Conservation (phyloP, 169 alveolate species). For the Plasmodium cynomolgi region DNA sequence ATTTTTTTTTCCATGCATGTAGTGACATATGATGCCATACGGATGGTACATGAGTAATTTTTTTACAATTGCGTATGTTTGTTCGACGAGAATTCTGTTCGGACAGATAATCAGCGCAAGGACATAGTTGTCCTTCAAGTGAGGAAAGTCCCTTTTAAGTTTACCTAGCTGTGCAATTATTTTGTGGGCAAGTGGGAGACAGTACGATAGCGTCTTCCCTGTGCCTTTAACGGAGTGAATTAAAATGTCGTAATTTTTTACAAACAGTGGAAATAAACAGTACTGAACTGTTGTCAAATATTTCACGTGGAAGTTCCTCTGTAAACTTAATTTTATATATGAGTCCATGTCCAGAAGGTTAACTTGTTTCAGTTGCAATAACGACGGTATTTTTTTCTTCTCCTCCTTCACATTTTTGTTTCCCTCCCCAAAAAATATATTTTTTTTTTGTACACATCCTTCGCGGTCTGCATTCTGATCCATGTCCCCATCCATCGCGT, state of each 20-base stretch:
- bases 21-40: constrained; percentile 35
- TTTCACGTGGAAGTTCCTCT: constrained; percentile 44
- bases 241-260: constrained; percentile 55
- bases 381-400: not conserved
- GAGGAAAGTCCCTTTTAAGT: constrained; percentile 7
- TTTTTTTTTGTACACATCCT: not conserved
- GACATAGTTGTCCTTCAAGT: constrained; percentile 26
- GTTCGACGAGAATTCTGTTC: constrained; percentile 59
- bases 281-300: constrained; percentile 62
- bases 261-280: constrained; percentile 48
- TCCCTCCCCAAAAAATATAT: not conserved
- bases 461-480: not conserved
- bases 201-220: constrained; percentile 49
- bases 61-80: constrained; percentile 32
- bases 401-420: not conserved
- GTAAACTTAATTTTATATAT: constrained; percentile 52
- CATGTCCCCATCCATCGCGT: not conserved
- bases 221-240: constrained; percentile 45
- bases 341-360: constrained; percentile 22
- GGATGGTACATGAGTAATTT: constrained; percentile 71
- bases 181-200: constrained; percentile 38
- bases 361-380: not conserved
- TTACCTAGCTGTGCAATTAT: constrained; percentile 45
- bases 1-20: constrained; percentile 70
- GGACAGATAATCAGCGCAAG: constrained; percentile 57